phyloP scores from a whole-genome alignment of 164 flowering plant genomes.

The Sedum album region DNA sequence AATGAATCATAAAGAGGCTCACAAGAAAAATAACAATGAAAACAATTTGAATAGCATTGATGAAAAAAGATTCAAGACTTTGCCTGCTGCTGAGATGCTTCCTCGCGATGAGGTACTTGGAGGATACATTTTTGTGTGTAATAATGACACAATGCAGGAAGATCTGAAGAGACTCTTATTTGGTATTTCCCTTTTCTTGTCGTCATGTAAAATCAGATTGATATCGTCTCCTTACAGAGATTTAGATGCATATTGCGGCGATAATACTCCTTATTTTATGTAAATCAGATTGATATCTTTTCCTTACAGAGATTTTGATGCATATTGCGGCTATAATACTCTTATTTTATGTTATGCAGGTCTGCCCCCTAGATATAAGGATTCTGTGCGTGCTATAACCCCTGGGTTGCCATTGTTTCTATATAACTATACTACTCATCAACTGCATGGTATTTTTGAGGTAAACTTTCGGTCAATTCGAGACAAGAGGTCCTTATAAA shows the following conservation, averaged over 20 bases:
- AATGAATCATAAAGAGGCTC: constrained; percentile 35
- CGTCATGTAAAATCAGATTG: neutral
- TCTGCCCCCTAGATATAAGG: constrained; percentile 84
- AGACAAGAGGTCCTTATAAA: neutral
- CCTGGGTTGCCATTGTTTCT: constrained; percentile 88
- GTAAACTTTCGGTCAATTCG: constrained; percentile 23
- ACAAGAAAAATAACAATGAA: constrained; percentile 23
- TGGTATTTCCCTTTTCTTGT: constrained; percentile 38
- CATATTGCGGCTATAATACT: neutral
- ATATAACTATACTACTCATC: constrained; percentile 92
- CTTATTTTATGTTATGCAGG: constrained; percentile 34
- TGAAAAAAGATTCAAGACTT: constrained; percentile 92
- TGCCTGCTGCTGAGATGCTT: constrained; percentile 88
- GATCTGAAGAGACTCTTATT: constrained; percentile 85
- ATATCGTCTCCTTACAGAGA: neutral
- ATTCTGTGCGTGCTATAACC: constrained; percentile 91
- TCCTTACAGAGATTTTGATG: neutral
- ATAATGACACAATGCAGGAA: constrained; percentile 95
- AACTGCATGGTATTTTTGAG: constrained; percentile 93
- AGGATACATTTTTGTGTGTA: constrained; percentile 97
- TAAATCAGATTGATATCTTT: neutral
- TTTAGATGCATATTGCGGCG: neutral
- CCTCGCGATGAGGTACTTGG: constrained; percentile 93
- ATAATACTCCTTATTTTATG: neutral
- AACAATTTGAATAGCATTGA: constrained; percentile 27